Conservation (phyloP, 1,284 basidiomycete genomes). For the Microbotryum saponariae region DNA sequence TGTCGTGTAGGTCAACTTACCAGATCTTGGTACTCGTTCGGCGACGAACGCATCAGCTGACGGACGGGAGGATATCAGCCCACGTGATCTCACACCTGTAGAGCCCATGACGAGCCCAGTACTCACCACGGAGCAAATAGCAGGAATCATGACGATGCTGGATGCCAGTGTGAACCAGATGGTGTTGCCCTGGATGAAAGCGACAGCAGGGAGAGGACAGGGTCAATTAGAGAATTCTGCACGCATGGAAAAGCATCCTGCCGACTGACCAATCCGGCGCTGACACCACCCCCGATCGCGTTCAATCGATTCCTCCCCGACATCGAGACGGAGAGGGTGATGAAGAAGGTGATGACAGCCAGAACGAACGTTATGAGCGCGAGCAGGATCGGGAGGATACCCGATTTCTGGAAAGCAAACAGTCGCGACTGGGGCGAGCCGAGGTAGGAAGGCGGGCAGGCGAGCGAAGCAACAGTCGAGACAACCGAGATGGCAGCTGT, state of each 20-base stretch:
- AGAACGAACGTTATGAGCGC: constrained; percentile 13
- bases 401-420: constrained; percentile 28
- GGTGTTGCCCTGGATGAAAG: constrained; percentile 20
- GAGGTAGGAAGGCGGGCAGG: constrained; percentile 22
- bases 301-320: constrained; percentile 19
- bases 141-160: constrained; percentile 19
- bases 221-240: too few species aligned
- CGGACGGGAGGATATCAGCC: too few species aligned
- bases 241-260: background rate
- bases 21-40: too few species aligned
- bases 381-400: constrained; percentile 27
- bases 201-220: background rate
- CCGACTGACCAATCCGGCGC: constrained; percentile 11
- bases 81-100: too few species aligned
- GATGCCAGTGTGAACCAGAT: constrained; percentile 28
- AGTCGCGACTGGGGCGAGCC: constrained; percentile 22
- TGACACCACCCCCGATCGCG: constrained; percentile 9
- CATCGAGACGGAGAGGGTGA: constrained; percentile 21
- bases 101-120: too few species aligned
- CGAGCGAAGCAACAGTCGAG: constrained; percentile 16
- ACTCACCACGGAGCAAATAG: constrained; percentile 18
- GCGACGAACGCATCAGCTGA: too few species aligned
- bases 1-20: too few species aligned
- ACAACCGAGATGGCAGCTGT: constrained; percentile 20
- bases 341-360: constrained; percentile 17